Evolutionary conservation across 2,329 filamentous ascomycete species (phyloP).

Genomic region (Xylariaceae sp.): DNA sequence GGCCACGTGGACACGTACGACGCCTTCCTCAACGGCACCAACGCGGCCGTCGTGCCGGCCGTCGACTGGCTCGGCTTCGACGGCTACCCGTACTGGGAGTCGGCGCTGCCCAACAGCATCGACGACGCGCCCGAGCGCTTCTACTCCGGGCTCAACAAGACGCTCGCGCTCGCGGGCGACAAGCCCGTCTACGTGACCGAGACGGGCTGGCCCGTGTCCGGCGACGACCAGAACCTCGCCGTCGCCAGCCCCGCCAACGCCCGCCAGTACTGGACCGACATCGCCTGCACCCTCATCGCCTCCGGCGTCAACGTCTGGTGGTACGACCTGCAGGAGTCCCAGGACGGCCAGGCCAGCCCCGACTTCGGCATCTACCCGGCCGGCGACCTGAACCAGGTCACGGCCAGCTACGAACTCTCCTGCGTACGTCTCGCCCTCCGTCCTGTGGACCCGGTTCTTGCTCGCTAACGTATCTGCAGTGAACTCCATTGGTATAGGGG

Average conservation of each 20-base stretch:
- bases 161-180: constrained; percentile 44
- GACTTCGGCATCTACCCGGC: constrained; percentile 29
- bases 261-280: constrained; percentile 25
- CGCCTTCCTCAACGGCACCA: constrained; percentile 41
- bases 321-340: constrained; percentile 29
- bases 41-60: constrained; percentile 40
- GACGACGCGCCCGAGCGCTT: constrained; percentile 34
- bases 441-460: too few species aligned
- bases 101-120: constrained; percentile 31
- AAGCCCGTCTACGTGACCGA: constrained; percentile 56
- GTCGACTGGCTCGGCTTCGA: constrained; percentile 48
- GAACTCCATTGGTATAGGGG: too few species aligned
- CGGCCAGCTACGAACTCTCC: constrained; percentile 23
- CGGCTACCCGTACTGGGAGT: constrained; percentile 47
- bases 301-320: constrained; percentile 27
- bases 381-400: constrained; percentile 22
- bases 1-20: constrained; percentile 53
- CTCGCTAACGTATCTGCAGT: too few species aligned
- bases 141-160: constrained; percentile 31
- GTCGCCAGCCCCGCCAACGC: constrained; percentile 41
- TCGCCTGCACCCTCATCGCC: constrained; percentile 22
- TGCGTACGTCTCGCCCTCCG: constrained; percentile 13
- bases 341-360: constrained; percentile 24
- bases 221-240: constrained; percentile 35
- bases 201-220: constrained; percentile 49